A percentile compares a stretch with the other conserved stretches of the same genome.
Evolutionary conservation across 495 filamentous ascomycete species (phyloP).

Genomic region (Choiromyces venosus): DNA sequence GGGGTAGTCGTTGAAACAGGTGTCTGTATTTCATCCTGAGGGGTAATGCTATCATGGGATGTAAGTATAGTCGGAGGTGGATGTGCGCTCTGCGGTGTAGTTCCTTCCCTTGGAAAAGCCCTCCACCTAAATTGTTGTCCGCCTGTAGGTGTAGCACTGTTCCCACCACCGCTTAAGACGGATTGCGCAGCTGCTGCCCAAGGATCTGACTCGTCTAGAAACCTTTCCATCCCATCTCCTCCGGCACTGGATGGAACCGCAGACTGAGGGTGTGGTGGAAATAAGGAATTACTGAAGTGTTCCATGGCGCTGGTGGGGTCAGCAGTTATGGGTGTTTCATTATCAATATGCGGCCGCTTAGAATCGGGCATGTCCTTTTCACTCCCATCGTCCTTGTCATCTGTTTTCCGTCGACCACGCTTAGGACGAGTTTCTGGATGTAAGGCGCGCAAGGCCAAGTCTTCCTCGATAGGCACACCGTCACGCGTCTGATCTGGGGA

Average conservation of each 20-base stretch:
- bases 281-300: slow-evolving; percentile 42
- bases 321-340: slow-evolving; percentile 53
- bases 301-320: slow-evolving; percentile 50
- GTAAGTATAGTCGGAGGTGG: slow-evolving; percentile 29
- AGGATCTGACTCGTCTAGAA: slow-evolving; percentile 46
- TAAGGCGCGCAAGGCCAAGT: slow-evolving; percentile 82
- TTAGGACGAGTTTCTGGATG: slow-evolving; percentile 87
- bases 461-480: slow-evolving; percentile 83
- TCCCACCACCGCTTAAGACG: slow-evolving; percentile 25
- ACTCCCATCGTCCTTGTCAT: slow-evolving; percentile 61
- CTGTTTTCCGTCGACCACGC: slow-evolving; percentile 75
- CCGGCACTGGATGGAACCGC: slow-evolving; percentile 60
- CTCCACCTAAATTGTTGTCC: slow-evolving; percentile 50
- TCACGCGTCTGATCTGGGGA: slow-evolving; percentile 68
- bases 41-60: slow-evolving; percentile 27
- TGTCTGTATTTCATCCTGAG: slow-evolving; percentile 34
- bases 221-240: slow-evolving; percentile 50
- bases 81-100: slow-evolving; percentile 37
- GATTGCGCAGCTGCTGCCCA: slow-evolving; percentile 51
- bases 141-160: slow-evolving; percentile 25
- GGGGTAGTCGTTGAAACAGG: slow-evolving; percentile 32
- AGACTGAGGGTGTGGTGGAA: slow-evolving; percentile 49
- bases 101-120: slow-evolving; percentile 41
- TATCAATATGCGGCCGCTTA: slow-evolving; percentile 63
- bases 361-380: slow-evolving; percentile 48